A percentile compares a stretch with the other conserved stretches of the same genome.
These are phyloP conservation scores for Podosphaera leucotricha DNA, from an alignment of 2,329 filamentous ascomycete species.

Conservation along the genomic window DNA sequence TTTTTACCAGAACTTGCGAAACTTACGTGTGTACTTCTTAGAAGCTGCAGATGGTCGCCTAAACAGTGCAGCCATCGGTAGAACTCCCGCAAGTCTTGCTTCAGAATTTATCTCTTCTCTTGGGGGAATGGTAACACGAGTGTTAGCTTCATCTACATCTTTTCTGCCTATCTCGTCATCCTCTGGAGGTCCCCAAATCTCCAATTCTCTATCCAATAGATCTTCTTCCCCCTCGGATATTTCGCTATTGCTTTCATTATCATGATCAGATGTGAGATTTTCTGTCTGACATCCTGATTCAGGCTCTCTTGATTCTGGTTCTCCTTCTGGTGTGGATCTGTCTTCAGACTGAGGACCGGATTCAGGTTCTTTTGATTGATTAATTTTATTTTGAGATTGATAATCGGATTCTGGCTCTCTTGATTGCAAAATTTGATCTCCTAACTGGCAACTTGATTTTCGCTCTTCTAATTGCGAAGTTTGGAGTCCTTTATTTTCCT, in stretches of 20 bases:
- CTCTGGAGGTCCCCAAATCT: slow-evolving; percentile 13
- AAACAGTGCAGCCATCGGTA: slow-evolving; percentile 13
- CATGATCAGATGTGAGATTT: neutral
- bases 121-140: slow-evolving; percentile 1
- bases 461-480: too few species aligned
- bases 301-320: too few species aligned
- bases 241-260: neutral
- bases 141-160: neutral
- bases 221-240: neutral
- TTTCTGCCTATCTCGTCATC: neutral
- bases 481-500: neutral
- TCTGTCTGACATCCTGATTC: neutral
- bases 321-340: too few species aligned
- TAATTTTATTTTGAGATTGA: neutral
- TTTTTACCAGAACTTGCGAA: neutral
- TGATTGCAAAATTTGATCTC: too few species aligned
- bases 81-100: slow-evolving; percentile 11
- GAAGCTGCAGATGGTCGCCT: slow-evolving; percentile 10
- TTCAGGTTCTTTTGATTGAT: too few species aligned
- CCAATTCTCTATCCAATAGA: slow-evolving; percentile 7
- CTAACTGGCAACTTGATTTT: too few species aligned
- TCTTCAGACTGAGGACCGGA: too few species aligned
- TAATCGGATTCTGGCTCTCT: neutral
- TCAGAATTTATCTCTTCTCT: slow-evolving; percentile 2
- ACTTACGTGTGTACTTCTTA: slow-evolving; percentile 14